Evolutionary conservation across 371 early-diverging fungal genomes (phyloP).

Genomic region (Mucor circinelloides): DNA sequence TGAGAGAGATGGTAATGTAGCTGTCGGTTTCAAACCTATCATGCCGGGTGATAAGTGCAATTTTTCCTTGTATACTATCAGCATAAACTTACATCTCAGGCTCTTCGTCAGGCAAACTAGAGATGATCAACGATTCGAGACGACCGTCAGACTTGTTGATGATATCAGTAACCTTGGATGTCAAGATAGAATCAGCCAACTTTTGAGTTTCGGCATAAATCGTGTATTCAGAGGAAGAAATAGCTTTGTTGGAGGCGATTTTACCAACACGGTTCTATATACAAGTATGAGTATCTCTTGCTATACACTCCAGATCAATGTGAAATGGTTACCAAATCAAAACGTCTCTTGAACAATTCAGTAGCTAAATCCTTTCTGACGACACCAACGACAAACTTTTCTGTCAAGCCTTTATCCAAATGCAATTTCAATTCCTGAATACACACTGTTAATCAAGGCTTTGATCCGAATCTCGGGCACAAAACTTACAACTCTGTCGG

Average conservation of each 20-base stretch:
- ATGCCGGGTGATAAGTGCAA: neutral
- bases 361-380: conserved; percentile 55
- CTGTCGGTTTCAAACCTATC: conserved; percentile 16
- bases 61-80: neutral
- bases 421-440: conserved; percentile 16
- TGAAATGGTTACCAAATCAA: conserved; percentile 58
- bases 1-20: conserved; percentile 12
- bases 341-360: conserved; percentile 57
- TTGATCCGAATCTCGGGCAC: neutral
- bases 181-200: conserved; percentile 40
- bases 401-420: conserved; percentile 49
- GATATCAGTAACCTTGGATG: conserved; percentile 37
- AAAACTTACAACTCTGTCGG: conserved; percentile 39
- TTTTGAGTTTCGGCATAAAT: conserved; percentile 50
- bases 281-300: neutral
- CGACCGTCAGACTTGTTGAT: conserved; percentile 37
- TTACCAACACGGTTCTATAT: conserved; percentile 22
- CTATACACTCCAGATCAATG: neutral
- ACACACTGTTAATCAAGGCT: conserved; percentile 1
- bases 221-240: conserved; percentile 25
- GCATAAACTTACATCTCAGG: conserved; percentile 30
- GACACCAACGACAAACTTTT: conserved; percentile 70
- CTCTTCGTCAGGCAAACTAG: conserved; percentile 55
- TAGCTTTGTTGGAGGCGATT: conserved; percentile 20
- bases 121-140: conserved; percentile 42